Base-by-base conservation (phyloP, 2,329 filamentous ascomycete genomes). In the Fusarium robinianum region DNA sequence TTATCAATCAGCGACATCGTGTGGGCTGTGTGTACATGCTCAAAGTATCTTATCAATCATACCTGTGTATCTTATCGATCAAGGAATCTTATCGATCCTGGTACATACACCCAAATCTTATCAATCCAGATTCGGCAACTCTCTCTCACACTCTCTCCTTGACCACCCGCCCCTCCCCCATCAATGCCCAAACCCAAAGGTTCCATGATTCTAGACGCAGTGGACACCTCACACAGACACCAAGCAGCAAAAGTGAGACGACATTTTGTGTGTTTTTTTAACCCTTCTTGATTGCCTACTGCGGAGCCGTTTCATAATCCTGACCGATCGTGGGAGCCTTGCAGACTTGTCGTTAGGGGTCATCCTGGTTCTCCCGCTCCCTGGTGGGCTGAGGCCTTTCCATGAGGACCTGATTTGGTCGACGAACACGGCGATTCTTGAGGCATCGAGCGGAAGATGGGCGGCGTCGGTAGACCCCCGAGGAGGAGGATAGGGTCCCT, bases 31-130 rank as follows among this genome's bases (percentile, higher is more conserved):
- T 12, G 9, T n/a, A n/a, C n/a, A n/a, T 15, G 19, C 17, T 26
- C 37, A 34, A 22, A 14, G 4, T 18, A 51, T 46, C 51, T 49
- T 51, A 57, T 47, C 45, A 50, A 49, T 49, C 36, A 30, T 9
- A 25, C 40, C 46, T 15, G 32, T 26, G 24, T 31, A 46, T 47
- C 49, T 52, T 50, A 52, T 53, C 49, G 30, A 53, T 53, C 50
- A 44, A 23, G 16, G 30, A 26, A 46, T 41, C 43, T 50, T 50
- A 43, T 43, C 44, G 34, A 44, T 40, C 43, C 30, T 18, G 16
- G 23, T 18, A 17, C 16, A 35, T 19, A 30, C 35, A 6, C 23
- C 19, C 16, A 29, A 19, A 26, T 46, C 41, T 49, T 30, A 45
- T 41, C 41, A 41, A 35, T 36, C 35, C 16, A 24, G 40, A 39